Conservation (phyloP, 164 flowering plant genomes). For the Akebia trifoliata region DNA sequence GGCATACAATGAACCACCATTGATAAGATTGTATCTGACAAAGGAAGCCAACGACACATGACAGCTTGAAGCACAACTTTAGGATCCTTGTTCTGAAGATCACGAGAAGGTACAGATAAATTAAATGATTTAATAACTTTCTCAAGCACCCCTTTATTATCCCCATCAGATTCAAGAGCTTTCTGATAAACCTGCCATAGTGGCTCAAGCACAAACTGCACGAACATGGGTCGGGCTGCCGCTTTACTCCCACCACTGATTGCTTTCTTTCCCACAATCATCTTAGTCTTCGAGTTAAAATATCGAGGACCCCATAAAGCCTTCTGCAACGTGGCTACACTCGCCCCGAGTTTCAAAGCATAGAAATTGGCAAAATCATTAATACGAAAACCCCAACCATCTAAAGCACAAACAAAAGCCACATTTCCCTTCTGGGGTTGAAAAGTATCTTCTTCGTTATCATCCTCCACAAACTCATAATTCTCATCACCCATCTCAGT, state of each 20-base stretch:
- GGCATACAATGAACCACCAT: constrained; percentile 85
- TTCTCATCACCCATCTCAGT: constrained; percentile 39
- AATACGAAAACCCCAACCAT: constrained; percentile 91
- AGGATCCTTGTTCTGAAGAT: constrained; percentile 80
- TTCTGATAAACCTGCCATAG: constrained; percentile 79
- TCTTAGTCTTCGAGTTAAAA: constrained; percentile 62
- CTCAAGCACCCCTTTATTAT: constrained; percentile 50
- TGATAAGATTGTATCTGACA: constrained; percentile 68
- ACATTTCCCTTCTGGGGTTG: constrained; percentile 96
- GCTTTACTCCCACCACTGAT: constrained; percentile 39
- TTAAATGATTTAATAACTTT: constrained; percentile 68
- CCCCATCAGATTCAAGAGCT: constrained; percentile 57
- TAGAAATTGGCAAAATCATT: constrained; percentile 69
- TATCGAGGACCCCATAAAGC: constrained; percentile 84
- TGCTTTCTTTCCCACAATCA: constrained; percentile 82
- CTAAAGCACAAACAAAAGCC: constrained; percentile 81
- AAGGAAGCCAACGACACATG: constrained; percentile 93
- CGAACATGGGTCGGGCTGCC: constrained; percentile 82
- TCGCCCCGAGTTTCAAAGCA: constrained; percentile 66
- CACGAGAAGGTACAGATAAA: constrained; percentile 62
- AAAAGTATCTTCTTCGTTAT: constrained; percentile 80
- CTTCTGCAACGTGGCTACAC: constrained; percentile 45
- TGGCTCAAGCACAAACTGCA: constrained; percentile 82
- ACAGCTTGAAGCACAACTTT: constrained; percentile 73
- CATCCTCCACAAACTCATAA: constrained; percentile 62